Conservation (phyloP, 2,329 filamentous ascomycete genomes). For the Verticillium alfalfae region DNA sequence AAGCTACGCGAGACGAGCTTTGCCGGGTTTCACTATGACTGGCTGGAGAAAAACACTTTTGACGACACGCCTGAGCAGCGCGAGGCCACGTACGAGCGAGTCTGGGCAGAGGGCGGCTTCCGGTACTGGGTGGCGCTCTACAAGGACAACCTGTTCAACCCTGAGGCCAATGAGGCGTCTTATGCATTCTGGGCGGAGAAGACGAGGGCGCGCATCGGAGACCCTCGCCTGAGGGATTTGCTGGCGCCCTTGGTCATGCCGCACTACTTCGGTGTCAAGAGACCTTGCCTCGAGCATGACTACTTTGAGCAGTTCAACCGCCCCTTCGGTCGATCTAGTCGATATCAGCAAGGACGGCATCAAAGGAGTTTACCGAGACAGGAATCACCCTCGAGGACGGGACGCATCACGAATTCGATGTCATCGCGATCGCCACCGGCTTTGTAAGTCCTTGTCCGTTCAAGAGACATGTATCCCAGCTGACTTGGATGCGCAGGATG, state of each 20-base stretch:
- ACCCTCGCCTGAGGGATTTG: conserved; percentile 41
- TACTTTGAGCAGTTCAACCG: conserved; percentile 45
- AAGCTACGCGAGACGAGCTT: conserved; percentile 45
- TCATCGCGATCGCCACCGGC: conserved; percentile 38
- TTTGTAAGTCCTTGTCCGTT: conserved; percentile 19
- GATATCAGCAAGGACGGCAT: conserved; percentile 34
- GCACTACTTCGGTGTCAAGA: conserved; percentile 50
- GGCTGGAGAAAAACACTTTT: conserved; percentile 46
- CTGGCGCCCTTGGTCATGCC: conserved; percentile 47
- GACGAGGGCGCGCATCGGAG: conserved; percentile 40
- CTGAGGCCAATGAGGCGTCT: conserved; percentile 42
- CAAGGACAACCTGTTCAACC: conserved; percentile 41
- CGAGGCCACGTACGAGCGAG: conserved; percentile 38
- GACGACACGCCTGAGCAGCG: conserved; percentile 46
- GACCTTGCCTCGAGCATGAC: conserved; percentile 33
- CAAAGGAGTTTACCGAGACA: conserved; percentile 30
- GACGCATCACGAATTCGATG: conserved; percentile 34
- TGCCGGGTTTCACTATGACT: conserved; percentile 55
- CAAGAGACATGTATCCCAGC: not conserved
- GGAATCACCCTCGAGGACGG: conserved; percentile 34
- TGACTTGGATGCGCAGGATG: conserved; percentile 14
- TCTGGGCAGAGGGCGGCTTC: conserved; percentile 50
- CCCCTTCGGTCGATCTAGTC: conserved; percentile 32
- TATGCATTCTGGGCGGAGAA: conserved; percentile 53
- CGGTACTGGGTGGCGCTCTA: conserved; percentile 48